Evolutionary conservation across 2,329 filamentous ascomycete species (phyloP).

Genomic region (Apiospora arundinis): DNA sequence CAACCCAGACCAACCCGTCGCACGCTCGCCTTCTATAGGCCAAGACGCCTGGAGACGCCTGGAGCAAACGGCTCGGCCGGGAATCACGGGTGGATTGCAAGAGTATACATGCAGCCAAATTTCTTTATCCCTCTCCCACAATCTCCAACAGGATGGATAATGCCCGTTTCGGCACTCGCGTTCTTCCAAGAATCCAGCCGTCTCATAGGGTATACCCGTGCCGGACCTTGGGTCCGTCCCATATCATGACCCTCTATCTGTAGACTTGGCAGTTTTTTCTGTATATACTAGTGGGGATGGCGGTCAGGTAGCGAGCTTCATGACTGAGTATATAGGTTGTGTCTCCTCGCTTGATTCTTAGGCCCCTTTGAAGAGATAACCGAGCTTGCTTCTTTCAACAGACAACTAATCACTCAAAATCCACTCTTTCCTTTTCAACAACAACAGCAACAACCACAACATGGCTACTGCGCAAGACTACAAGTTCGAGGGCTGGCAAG

Average conservation of each 20-base stretch:
- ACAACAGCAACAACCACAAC: not conserved
- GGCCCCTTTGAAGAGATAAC: not conserved
- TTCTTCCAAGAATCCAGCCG: not conserved
- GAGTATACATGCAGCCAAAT: not conserved
- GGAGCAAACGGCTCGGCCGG: not conserved
- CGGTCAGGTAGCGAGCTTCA: not conserved
- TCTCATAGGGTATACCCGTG: not conserved
- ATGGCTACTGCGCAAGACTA: slow-evolving; percentile 23
- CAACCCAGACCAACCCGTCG: not conserved
- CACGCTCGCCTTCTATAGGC: not conserved
- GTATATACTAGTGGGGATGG: not conserved
- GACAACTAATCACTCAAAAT: slow-evolving; percentile 30
- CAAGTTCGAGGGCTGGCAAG: slow-evolving; percentile 31
- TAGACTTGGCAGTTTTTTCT: not conserved
- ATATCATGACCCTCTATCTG: not conserved
- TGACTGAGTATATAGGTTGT: not conserved
- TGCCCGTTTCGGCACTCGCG: slow-evolving; percentile 11
- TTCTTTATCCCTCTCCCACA: not conserved
- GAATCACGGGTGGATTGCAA: not conserved
- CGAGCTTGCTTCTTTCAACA: slow-evolving; percentile 5
- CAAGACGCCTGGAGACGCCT: not conserved
- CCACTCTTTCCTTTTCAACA: not conserved
- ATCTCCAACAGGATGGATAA: not conserved
- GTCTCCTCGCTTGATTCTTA: not conserved
- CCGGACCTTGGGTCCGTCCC: not conserved